Base-by-base conservation (phyloP, 768 basidiomycete genomes). In the Psilocybe subaeruginosa region DNA sequence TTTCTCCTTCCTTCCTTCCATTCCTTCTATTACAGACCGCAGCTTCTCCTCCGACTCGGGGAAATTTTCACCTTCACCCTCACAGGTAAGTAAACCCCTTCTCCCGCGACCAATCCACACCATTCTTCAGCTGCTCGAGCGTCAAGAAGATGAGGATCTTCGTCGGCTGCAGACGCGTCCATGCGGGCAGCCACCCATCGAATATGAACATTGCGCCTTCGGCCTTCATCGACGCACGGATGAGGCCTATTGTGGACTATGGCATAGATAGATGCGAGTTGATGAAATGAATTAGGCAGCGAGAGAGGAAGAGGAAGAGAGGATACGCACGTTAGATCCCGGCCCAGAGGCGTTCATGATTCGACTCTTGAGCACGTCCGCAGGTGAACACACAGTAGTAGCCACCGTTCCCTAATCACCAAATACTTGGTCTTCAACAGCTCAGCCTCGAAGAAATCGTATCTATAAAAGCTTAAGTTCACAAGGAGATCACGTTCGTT, bases 151-250 rank as follows among this genome's bases (percentile, higher is more conserved):
- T 94, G 41, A 95, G 80, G 64, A 95, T 92, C 3, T 92, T 95
- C 46, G 92, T 94, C 0, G 92, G 93, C 70, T 94, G 91, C 41
- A 95, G 81, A 72, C 93, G 82, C 55, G 85, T 84, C 92, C 92
- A 95, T 9, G 92, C 91, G 0, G 93, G 93, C 8, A 94, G 74
- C 93, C 93, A 95, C 63, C 93, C 93, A 72, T 92, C 93, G 80
- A 95, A 93, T 89, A 95, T 91, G 82, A 94, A 95, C 85, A 89
- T 90, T 2, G 91, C 73, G 12, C 93, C 93, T 67, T 95, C 93
- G 64, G 76, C 86, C 62, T 82, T 80, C 62, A 95, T 77, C 17
- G 91, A 90, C 11, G 79, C 66, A n/a, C 82, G 79, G 70, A 94
- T 92, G 45, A 91, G 89, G 5, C 74, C 81, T 29, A 94, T 64